These are phyloP conservation scores for Populus hybrid DNA, from an alignment of 441 rosid species.

Conservation along the genomic window DNA sequence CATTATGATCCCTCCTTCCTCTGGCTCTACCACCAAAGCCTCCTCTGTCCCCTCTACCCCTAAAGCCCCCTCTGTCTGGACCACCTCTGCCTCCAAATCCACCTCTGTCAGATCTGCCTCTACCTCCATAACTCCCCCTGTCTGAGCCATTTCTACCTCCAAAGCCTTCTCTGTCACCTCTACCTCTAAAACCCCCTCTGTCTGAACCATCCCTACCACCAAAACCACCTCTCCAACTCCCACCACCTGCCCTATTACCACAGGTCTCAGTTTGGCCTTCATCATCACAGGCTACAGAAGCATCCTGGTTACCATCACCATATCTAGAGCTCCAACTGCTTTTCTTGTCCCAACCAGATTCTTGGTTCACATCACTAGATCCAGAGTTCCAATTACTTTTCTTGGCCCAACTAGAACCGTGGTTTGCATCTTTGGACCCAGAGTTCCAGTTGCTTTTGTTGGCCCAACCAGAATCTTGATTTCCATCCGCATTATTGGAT, in stretches of 20 bases:
- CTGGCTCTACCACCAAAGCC: constrained; percentile 36
- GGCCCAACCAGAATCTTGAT: constrained; percentile 28
- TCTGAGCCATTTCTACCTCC: constrained; percentile 40
- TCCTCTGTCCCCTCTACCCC: constrained; percentile 31
- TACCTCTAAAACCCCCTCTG: constrained; percentile 30
- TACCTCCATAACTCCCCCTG: constrained; percentile 30
- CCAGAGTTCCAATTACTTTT: constrained; percentile 24
- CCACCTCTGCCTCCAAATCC: constrained; percentile 35
- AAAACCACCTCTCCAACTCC: constrained; percentile 49
- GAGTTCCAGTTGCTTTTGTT: constrained; percentile 29
- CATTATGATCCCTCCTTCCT: constrained; percentile 37
- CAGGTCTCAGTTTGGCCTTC: constrained; percentile 29
- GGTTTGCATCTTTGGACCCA: constrained; percentile 13
- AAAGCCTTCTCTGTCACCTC: constrained; percentile 26
- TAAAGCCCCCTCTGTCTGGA: constrained; percentile 24
- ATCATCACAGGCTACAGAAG: constrained; percentile 31
- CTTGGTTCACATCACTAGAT: constrained; percentile 27
- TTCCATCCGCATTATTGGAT: background rate
- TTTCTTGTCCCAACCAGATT: constrained; percentile 28
- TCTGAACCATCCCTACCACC: constrained; percentile 40
- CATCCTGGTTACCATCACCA: constrained; percentile 26
- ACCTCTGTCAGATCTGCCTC: constrained; percentile 37
- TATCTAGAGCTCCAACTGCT: constrained; percentile 36
- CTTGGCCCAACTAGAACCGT: constrained; percentile 32
- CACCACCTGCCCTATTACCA: constrained; percentile 36